Evolutionary conservation across 495 filamentous ascomycete genomes (phyloP).

Genomic region (Bacidia rubella): DNA sequence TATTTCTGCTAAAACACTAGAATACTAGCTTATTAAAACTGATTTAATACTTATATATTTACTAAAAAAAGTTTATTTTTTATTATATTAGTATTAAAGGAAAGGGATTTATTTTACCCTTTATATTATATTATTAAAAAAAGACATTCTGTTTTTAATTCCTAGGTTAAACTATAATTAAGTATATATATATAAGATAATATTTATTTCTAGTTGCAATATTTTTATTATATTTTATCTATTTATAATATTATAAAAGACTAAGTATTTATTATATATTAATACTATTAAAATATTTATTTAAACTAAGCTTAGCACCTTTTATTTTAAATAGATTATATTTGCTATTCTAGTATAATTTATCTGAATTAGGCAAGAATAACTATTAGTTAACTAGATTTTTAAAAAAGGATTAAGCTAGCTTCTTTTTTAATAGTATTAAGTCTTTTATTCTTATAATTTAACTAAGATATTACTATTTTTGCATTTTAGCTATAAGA

Average conservation of each 20-base stretch:
- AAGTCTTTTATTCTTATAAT: background rate
- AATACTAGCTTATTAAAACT: background rate
- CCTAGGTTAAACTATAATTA: background rate
- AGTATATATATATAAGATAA: background rate
- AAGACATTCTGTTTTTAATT: background rate
- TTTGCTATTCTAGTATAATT: background rate
- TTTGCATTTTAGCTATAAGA: background rate
- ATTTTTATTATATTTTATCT: background rate
- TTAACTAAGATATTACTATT: conserved; percentile 5
- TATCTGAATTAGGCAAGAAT: background rate
- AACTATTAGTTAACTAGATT: background rate
- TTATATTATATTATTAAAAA: no score
- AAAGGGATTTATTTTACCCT: no score
- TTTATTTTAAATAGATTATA: background rate
- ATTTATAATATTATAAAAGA: background rate
- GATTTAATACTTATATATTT: background rate
- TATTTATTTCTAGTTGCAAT: background rate
- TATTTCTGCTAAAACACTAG: background rate
- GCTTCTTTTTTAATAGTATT: background rate
- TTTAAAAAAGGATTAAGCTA: no score
- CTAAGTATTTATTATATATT: no score
- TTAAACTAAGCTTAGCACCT: background rate
- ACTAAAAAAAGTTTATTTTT: background rate
- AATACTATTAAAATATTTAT: background rate
- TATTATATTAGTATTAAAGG: no score